Percentiles rank a stretch among this genome's conserved stretches.
Conservation (phyloP, 163 green algal genomes). For the Prototheca wickerhamii region DNA sequence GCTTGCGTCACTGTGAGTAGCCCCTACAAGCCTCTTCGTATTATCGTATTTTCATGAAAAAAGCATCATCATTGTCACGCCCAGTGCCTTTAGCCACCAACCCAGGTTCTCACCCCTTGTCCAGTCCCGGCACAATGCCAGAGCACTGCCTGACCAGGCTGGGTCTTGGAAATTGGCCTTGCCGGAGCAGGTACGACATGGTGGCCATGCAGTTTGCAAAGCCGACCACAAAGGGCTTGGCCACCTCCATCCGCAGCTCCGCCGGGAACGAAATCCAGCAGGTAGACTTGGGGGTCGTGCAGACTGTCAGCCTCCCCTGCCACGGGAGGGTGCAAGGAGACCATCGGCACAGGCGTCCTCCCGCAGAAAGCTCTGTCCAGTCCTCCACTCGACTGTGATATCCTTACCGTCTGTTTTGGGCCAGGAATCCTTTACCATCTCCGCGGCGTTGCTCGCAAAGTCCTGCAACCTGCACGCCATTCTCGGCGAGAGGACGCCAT, state of each 20-base stretch:
- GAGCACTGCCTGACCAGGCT: slow-evolving; percentile 18
- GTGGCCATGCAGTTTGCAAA: slow-evolving; percentile 26
- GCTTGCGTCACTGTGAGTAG: background rate
- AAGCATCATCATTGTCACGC: background rate
- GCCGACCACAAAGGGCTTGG: slow-evolving; percentile 14
- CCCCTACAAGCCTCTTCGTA: background rate
- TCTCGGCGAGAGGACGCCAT: background rate
- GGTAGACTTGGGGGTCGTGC: slow-evolving; percentile 26
- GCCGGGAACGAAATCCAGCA: slow-evolving; percentile 24
- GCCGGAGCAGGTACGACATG: slow-evolving; percentile 15
- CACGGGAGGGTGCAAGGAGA: background rate
- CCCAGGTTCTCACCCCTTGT: slow-evolving; percentile 17
- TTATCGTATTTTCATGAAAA: background rate
- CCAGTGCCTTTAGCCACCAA: background rate
- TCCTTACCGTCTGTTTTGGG: slow-evolving; percentile 10
- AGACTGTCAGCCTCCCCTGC: slow-evolving; percentile 7
- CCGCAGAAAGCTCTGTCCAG: background rate
- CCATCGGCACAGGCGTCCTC: background rate
- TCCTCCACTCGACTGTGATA: too few species aligned
- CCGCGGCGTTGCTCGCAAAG: slow-evolving; percentile 5
- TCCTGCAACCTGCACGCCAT: slow-evolving; percentile 6
- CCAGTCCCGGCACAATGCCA: slow-evolving; percentile 16
- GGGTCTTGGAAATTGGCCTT: slow-evolving; percentile 26
- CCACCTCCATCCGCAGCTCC: slow-evolving; percentile 35
- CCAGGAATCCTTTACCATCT: slow-evolving; percentile 20